Conservation (phyloP, 116 monocot species). For the Iris pallida region DNA sequence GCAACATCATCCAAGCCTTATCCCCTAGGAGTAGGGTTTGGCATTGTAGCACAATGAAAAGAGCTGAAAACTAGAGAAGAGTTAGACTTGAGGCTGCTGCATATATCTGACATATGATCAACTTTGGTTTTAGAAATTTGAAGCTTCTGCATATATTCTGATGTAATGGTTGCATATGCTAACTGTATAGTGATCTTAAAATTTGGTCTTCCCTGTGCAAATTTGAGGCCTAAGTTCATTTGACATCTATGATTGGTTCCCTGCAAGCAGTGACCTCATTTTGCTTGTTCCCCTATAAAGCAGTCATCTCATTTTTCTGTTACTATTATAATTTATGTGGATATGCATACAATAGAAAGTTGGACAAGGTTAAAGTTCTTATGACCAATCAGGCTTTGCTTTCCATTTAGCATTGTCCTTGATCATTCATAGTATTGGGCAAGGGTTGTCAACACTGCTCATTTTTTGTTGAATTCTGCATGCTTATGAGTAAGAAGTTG, state of each 20-base stretch:
- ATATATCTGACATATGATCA: neutral
- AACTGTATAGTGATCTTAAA: neutral
- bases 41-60: too few relatives aligned
- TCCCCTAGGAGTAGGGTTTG: too few relatives aligned
- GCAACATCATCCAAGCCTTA: too few relatives aligned
- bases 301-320: neutral
- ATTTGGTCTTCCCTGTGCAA: neutral
- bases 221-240: neutral
- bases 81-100: too few relatives aligned
- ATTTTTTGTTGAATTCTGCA: too few relatives aligned
- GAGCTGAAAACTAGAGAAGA: too few relatives aligned
- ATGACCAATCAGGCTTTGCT: neutral
- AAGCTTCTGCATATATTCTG: neutral
- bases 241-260: neutral
- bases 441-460: too few relatives aligned
- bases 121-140: constrained; percentile 3
- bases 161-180: neutral
- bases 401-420: neutral
- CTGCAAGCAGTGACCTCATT: neutral
- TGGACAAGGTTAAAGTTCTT: too few relatives aligned
- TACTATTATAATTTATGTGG: neutral
- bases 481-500: too few relatives aligned
- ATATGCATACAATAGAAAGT: neutral
- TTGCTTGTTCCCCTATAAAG: too few relatives aligned
- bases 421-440: too few relatives aligned